Base-by-base conservation (phyloP, 2,329 filamentous ascomycete species). In the Madurella fahalii region DNA sequence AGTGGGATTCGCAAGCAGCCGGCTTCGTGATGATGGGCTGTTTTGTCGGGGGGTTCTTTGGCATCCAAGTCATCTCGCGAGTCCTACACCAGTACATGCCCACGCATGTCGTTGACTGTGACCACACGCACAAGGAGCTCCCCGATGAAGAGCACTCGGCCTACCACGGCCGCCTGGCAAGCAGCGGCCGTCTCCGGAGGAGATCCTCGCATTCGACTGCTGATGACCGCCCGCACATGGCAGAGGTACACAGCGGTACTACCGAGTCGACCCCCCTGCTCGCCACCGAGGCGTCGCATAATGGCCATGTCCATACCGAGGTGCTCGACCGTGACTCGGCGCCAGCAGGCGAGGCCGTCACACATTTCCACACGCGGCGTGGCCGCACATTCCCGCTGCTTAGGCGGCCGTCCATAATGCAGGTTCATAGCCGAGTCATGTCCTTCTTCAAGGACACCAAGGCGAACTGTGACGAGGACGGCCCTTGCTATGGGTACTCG, bases 101-200 rank as follows among this genome's bases (percentile, higher is more conserved):
- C 7, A 89, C 88, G 16, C 86, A 90, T 62, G 85, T 91, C 5
- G 87, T 92, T 52, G 87, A 89, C 66, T 94, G 89, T 70, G 87
- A 90, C 59, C 87, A 91, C 65, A 81, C 78, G 43, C 87, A 92
- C 64, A 77, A 82, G 12, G 84, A 84, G 17, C 72, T 77, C 57
- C 46, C 42, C 20, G 65, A 61, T 61, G 70, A 60, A 60, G 68
- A 52, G 64, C 68, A 58, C 46, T 61, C 16, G 65, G 66, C 41
- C 56, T 64, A 52, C 52, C 64, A 54, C 54, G 59, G 13, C 61
- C 72, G 42, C 60, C 63, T 40, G 47, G 47, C 17, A 54, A 55
- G 9, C 59, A 55, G 8, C 54, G 50, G 13, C 50, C 47, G 30
- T 59, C 62, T 60, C 18, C 50, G 52, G 18, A 62, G 46, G 32